Percentiles rank a stretch among this genome's conserved stretches.
phyloP scores from a whole-genome alignment of 73 alveolate genomes.

The Paramecium biaurelia region DNA sequence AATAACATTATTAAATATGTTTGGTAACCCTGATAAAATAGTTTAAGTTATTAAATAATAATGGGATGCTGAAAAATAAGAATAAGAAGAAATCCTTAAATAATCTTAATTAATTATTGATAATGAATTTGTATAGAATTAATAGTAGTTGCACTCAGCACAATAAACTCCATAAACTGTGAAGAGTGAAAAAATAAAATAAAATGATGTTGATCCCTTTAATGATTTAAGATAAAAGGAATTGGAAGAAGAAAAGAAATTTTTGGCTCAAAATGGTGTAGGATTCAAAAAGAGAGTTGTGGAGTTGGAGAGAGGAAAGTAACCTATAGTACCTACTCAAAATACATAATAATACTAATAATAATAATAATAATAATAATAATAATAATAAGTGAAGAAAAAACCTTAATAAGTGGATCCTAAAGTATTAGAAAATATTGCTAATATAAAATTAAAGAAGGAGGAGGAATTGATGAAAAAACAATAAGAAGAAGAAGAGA shows the following conservation, averaged over 20 bases:
- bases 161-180: not conserved
- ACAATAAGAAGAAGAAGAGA: constrained; percentile 55
- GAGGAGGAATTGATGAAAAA: constrained; percentile 55
- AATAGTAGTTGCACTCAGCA: not conserved
- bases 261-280: constrained; percentile 25
- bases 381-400: not conserved
- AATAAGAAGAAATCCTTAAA: constrained; percentile 30
- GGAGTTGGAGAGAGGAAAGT: constrained; percentile 9
- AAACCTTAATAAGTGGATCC: constrained; percentile 38
- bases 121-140: constrained; percentile 5
- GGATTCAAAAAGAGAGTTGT: constrained; percentile 39
- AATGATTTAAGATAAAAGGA: constrained; percentile 15
- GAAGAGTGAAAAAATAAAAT: not conserved
- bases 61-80: constrained; percentile 49
- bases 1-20: constrained; percentile 26
- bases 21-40: constrained; percentile 61
- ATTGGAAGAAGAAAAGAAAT: constrained; percentile 34
- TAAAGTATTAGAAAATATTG: constrained; percentile 52
- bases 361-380: too few relatives aligned
- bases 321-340: not conserved
- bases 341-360: not conserved
- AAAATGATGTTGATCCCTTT: not conserved
- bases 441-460: constrained; percentile 40
- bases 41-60: constrained; percentile 23
- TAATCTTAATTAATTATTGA: constrained; percentile 11